These are phyloP conservation scores for Colletotrichum sp. DNA, from an alignment of 2,329 filamentous ascomycete species.

Conservation along the genomic window DNA sequence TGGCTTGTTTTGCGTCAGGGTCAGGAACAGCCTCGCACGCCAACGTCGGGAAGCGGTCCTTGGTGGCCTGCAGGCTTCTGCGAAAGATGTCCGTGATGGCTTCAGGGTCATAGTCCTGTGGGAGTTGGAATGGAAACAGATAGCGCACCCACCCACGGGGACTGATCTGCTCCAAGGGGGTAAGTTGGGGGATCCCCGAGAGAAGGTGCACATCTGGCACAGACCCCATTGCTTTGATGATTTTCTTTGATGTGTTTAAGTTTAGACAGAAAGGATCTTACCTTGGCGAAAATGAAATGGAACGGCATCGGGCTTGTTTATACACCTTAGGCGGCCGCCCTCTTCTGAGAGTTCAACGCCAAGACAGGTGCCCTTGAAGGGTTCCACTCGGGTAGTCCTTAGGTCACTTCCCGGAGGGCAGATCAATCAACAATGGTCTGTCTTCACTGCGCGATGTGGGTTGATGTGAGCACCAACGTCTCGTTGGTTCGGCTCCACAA, in stretches of 20 bases:
- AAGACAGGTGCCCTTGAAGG: not conserved
- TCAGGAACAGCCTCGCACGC: not conserved
- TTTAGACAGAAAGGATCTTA: not conserved
- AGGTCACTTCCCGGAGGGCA: not conserved
- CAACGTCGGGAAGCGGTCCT: not conserved
- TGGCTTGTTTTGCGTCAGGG: constrained; percentile 29
- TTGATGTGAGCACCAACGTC: not conserved
- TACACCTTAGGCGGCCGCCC: not conserved
- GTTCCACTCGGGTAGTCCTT: not conserved
- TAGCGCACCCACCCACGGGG: not conserved
- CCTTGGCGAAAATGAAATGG: not conserved
- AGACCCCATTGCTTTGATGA: not conserved
- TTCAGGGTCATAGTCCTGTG: not conserved
- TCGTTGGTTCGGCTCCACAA: not conserved
- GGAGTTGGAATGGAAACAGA: not conserved
- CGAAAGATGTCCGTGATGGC: not conserved
- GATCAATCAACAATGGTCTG: not conserved
- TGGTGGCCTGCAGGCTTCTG: not conserved
- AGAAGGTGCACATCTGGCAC: not conserved
- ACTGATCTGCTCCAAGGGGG: not conserved
- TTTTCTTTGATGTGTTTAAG: not conserved
- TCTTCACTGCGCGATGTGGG: not conserved
- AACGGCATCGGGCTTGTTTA: not conserved
- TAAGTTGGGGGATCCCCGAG: not conserved
- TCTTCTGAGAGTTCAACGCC: not conserved